Base-by-base conservation (phyloP, 2,329 filamentous ascomycete genomes). In the Malbranchea cinnamomea region DNA sequence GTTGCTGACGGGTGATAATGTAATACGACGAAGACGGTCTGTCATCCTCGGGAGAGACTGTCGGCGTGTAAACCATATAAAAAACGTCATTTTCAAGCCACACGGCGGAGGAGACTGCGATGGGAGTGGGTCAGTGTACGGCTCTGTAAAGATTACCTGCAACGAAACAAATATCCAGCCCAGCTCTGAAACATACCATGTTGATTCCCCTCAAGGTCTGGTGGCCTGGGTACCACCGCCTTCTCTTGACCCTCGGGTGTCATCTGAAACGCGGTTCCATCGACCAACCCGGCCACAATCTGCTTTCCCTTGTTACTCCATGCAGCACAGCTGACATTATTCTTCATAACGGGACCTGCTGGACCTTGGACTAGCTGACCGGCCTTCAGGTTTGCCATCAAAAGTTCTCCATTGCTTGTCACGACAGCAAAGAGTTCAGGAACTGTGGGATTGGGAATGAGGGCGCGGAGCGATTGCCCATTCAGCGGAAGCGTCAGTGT, bases 251-350 rank as follows among this genome's bases (percentile, higher is more conserved):
- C 87, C 43, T 82, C 71, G 0, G 79, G 81, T 5, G 80, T 83
- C 69, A 95, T 77, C 52, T 94, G 85, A 33, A 70, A 68, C 30
- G 78, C 74, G 8, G 74, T 75, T 34, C 89, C 89, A 54, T 94
- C 73, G 5, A 66, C 74, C 42, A 89, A 63, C 10, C 91, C 89
- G 41, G 82, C 85, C 25, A 92, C 76, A 24, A 98, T 63, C 50
- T 95, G 87, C 52, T 93, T 98, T 26, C 89, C 89, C 49, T 77
- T 82, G 37, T 73, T 78, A 52, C 89, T 98, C 89, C 91, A 98
- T 33, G 80, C 77, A 4, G 82, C 68, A 45, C 79, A 89, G 48
- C 76, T 84, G 16, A 92, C 85, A 27, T 78, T 75, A 16, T 68
- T 63, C 45, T 76, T 81, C 39, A 92, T 61, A 1, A 75, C 59